Conservation (phyloP, 768 basidiomycete species). For the Phylloporus sp. region DNA sequence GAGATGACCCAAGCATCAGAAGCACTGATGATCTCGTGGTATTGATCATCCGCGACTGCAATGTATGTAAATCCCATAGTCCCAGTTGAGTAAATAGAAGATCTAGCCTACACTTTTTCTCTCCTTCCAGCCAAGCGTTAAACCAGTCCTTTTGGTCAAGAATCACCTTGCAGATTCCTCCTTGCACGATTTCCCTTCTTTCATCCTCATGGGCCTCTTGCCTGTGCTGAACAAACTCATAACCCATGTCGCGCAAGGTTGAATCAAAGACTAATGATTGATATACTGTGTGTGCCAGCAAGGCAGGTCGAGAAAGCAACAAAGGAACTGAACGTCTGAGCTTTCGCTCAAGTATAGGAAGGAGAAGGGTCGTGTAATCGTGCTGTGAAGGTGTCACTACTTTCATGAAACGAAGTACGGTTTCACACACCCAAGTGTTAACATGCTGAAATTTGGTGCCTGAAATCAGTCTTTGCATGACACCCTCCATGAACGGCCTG, state of each 20-base stretch:
- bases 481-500: conserved; percentile 67
- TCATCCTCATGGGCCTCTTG: conserved; percentile 10
- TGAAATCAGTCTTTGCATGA: conserved; percentile 67
- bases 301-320: conserved; percentile 70
- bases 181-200: conserved; percentile 45
- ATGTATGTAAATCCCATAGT: background rate
- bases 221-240: conserved; percentile 41
- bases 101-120: conserved; percentile 71
- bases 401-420: background rate
- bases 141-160: conserved; percentile 88
- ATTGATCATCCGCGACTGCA: conserved; percentile 84
- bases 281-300: conserved; percentile 94
- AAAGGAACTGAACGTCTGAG: conserved; percentile 69
- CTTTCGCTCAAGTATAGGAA: conserved; percentile 76
- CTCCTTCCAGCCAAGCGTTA: conserved; percentile 83
- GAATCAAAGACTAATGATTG: conserved; percentile 88
- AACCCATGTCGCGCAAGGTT: conserved; percentile 69
- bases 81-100: background rate
- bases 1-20: conserved; percentile 83
- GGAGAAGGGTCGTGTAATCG: conserved; percentile 76
- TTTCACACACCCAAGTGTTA: conserved; percentile 66
- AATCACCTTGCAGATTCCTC: conserved; percentile 78
- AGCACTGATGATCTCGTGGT: conserved; percentile 75
- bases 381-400: conserved; percentile 43
- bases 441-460: conserved; percentile 59